Evolutionary conservation across 352 stramenopile genomes (phyloP).

Genomic region (Pythium coloratum): DNA sequence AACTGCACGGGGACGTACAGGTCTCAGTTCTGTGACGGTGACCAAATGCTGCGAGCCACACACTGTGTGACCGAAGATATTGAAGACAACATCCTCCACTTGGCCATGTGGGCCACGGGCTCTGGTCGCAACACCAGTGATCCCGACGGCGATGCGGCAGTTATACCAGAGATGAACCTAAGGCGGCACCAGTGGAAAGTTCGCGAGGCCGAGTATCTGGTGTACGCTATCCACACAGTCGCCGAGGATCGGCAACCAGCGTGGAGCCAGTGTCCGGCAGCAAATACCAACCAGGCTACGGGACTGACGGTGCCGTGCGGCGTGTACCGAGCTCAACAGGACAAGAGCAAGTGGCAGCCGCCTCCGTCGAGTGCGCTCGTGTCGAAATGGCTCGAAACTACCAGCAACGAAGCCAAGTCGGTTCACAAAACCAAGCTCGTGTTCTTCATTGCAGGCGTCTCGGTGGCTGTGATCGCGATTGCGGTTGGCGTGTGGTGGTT

Average conservation of each 20-base stretch:
- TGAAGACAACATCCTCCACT: not conserved
- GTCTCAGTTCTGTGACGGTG: slow-evolving; percentile 32
- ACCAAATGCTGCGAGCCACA: slow-evolving; percentile 23
- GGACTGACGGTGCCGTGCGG: slow-evolving; percentile 31
- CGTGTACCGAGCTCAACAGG: slow-evolving; percentile 10
- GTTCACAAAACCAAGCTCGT: not conserved
- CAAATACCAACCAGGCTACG: not conserved
- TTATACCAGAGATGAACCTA: slow-evolving; percentile 27
- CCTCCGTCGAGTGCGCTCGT: slow-evolving; percentile 17
- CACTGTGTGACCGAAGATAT: slow-evolving; percentile 27
- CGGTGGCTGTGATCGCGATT: not conserved
- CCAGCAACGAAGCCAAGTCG: slow-evolving; percentile 3
- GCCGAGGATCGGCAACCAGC: slow-evolving; percentile 9
- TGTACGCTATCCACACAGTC: slow-evolving; percentile 35
- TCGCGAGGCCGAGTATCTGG: slow-evolving; percentile 12
- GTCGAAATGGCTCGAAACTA: slow-evolving; percentile 19
- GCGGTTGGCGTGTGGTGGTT: not conserved
- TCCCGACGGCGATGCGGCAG: slow-evolving; percentile 4
- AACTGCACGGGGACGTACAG: slow-evolving; percentile 28
- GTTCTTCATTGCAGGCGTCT: not conserved
- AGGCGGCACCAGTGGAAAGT: slow-evolving; percentile 26
- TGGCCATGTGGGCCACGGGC: slow-evolving; percentile 36
- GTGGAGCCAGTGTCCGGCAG: slow-evolving; percentile 13
- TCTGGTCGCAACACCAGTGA: not conserved
- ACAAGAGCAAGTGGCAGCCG: slow-evolving; percentile 16